Base-by-base conservation (phyloP, 2,329 filamentous ascomycete genomes). In the Alternaria infectoria region DNA sequence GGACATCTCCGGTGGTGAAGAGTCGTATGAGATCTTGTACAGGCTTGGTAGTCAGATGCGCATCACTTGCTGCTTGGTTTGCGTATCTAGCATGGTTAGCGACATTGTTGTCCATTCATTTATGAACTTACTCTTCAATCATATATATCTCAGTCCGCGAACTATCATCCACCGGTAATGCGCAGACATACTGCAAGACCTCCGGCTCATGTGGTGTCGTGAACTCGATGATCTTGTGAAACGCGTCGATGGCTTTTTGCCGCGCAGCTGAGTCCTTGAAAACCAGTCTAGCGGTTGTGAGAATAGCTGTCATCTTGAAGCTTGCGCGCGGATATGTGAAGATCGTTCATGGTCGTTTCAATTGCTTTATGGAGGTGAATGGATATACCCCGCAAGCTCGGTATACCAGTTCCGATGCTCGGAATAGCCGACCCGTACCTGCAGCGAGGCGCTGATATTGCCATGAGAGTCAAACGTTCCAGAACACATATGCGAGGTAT, bases 161-260 rank as follows among this genome's bases (percentile, higher is more conserved):
- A 0, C 23, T 58, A 49, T 74, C 73, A 9, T 72, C 62, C 0
- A 66, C 12, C 2, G 71, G 71, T 12, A 75, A 19, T 4, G 72
- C 64, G 44, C 69, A 71, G 6, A 72, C 62, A 62, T 74, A 73
- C 52, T 71, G 66, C 9, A 72, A 49, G 10, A 75, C 70, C 8
- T 68, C 66, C 0, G 72, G 71, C 52, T 75, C 71, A 13, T 75
- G 54, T 3, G 65, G 57, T 11, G 56, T 55, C 0, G 73, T 69
- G 56, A 61, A 71, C 30, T 69, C 63, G 54, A 74, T 71, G 62
- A 75, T 72, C 10, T 72, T 67, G 30, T 68, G 70, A 57, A 75
- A 74, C 5, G 69, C 68, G 17, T 62, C 49, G 28, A 71, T 65
- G 17, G 63, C 68, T 28, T 60, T 71, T 6, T 59, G 55, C 10